Base-by-base conservation (phyloP, 768 basidiomycete species). In the Agaricus blazei region DNA sequence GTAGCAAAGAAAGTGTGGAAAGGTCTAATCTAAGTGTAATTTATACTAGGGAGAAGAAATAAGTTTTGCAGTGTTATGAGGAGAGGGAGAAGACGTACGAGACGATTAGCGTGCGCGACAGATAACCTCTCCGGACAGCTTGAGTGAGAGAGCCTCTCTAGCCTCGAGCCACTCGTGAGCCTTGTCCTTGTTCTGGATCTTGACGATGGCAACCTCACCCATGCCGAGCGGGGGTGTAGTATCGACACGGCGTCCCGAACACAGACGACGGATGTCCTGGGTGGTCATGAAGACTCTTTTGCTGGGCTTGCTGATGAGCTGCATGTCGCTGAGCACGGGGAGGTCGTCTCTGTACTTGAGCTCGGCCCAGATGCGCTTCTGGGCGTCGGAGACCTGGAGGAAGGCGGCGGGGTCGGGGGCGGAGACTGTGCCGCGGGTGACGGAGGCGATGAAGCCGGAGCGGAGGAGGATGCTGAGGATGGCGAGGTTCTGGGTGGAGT, bases 321-420 rank as follows among this genome's bases (percentile, higher is more conserved):
- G 72, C 86, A 98, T 93, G 60, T 77, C 65, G 51, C 72, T 75
- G 58, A 99, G 75, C 23, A 98, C 92, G 4, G 94, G 91, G 29
- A 82, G 76, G 68, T 97, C 91, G 62, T 92, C 85, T 48, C 96
- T 82, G 73, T 96, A 95, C 72, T 99, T 99, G 60, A 98, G 83
- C 49, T 87, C 84, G 1, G 91, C 91, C 93, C 96, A 97, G 70
- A 98, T 90, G 37, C 93, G 83, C 31, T 80, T 79, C 54, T 93
- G 79, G 1, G 84, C 78, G 29, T 87, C 82, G 58, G 77, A 73
- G 9, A 78, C 85, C 1, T 64, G 59, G 54, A 74, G 63, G 67
- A 94, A 98, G 12, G 75, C 75, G 3, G 64, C 59, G 0, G 94
- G 93, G 15, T 80, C 80, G 1, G 93, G 84, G 0, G 74, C 72